Percentiles rank a stretch among this genome's conserved stretches.
Conservation (phyloP, 805 yeast species). For the Phaffomyces antillensis region DNA sequence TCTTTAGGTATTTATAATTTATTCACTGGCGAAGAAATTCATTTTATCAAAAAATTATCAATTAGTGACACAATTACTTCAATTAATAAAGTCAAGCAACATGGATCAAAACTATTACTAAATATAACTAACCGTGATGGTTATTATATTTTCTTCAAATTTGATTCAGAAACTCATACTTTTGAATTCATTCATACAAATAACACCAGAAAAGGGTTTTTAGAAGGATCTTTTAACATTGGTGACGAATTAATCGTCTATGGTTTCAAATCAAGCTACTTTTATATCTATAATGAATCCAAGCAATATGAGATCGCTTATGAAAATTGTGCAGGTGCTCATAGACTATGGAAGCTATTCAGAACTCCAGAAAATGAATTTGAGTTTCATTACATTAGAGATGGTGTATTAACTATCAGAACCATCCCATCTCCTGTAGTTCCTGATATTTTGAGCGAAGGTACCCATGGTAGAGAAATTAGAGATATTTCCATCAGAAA, state of each 20-base stretch:
- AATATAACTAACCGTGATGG: conserved; percentile 64
- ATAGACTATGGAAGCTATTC: conserved; percentile 68
- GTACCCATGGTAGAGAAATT: conserved; percentile 90
- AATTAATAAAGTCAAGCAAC: conserved; percentile 32
- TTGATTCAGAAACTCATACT: conserved; percentile 19
- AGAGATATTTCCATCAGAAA: conserved; percentile 62
- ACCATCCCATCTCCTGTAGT: conserved; percentile 20
- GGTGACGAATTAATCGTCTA: conserved; percentile 49
- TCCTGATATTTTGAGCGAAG: conserved; percentile 39
- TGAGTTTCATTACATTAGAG: conserved; percentile 53
- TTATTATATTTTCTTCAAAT: conserved; percentile 37
- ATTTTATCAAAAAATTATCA: conserved; percentile 38
- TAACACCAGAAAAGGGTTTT: conserved; percentile 63
- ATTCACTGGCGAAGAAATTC: conserved; percentile 16
- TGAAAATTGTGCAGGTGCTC: conserved; percentile 86
- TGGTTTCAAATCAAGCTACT: conserved; percentile 78
- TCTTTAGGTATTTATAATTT: conserved; percentile 52
- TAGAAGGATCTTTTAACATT: conserved; percentile 60
- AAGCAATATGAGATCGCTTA: conserved; percentile 60
- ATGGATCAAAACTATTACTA: conserved; percentile 16
- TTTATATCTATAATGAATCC: conserved; percentile 79
- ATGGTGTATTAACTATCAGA: conserved; percentile 40
- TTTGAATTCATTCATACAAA: conserved; percentile 43
- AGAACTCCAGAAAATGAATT: conserved; percentile 21
- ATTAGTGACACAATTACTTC: conserved; percentile 67